Evolutionary conservation across 805 yeast genomes (phyloP), one percentile per base, ranked within the genome.

Genomic region (Candida hungchunana): DNA sequence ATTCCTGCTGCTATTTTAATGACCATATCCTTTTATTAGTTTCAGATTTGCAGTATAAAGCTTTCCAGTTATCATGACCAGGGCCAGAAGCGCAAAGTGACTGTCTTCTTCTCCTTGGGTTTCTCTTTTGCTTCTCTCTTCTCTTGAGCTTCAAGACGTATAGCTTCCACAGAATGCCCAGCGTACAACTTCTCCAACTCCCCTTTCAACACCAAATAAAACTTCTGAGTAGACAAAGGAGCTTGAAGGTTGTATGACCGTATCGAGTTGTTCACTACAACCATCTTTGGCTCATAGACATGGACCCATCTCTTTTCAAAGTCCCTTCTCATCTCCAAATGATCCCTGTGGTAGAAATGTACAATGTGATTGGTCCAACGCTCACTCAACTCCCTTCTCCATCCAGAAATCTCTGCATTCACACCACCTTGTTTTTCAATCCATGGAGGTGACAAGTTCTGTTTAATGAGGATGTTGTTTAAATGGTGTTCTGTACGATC

Each of bases 401-500:
- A 76, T 0, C 50, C 50, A 3, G 48, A 53, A 7, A 82, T 66
- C 24, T 72, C 73, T 2, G 49, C 41, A 28, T 71, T 69, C 4
- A 81, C 74, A 2, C 74, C 67, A 14, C 73, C 66, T 56, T 84
- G 93, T 37, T 75, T 79, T 48, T 86, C 95, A 24, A 88, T 80
- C 96, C 96, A 88, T 0, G 95, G 95, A 0, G 96, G 95, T 9
- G 78, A 63, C 1, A 85, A 78, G 32, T 85, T 88, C 56, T 88
- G 96, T 28, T 75, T 71, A 35, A 71, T 74, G 38, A 88, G 60
- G 29, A 88, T 80, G 43, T 83, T 77, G 59, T 88, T 88, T 62
- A 88, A 59, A 54, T 86, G 85, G 55, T 79, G 85, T 48, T 81
- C 94, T 36, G 77, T 84, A 41, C 71, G 72, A 56, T 75, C 93